Evolutionary conservation across 176 grass and related monocot species (phyloP), one percentile per base, ranked within the genome.

Genomic region (Areca catechu): DNA sequence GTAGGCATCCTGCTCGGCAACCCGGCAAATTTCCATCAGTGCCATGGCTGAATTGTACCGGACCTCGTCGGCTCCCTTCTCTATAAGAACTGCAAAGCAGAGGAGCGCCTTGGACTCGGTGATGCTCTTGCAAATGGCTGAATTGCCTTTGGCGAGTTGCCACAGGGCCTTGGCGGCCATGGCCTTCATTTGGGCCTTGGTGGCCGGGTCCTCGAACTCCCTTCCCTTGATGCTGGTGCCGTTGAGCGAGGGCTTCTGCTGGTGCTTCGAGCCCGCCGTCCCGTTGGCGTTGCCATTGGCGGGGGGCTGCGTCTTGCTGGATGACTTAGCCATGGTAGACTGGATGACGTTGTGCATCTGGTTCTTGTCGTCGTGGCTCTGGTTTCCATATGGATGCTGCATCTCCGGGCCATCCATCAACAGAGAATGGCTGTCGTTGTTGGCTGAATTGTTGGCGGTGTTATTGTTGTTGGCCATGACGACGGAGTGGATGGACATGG

Each of bases 71-170:
- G 75, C 69, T 0, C 85, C 78, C 59, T 92, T 98, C 55, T 98
- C 93, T n/a, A 98, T 71, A 49, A 98, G 76, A 27, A 92, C 84
- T 0, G 93, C 80, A 5, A 98, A 92, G 77, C 87, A 98, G 48
- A 98, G 93, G 3, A 98, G 81, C 0, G 93, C 93, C 69, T 80
- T 85, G n/a, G 87, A 98, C 73, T 98, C 87, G 0, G 93, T 98
- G 79, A 98, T 89, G 84, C 63, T 98, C 76, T 89, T 98, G 19
- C 87, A 98, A 72, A 92, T 85, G 24, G 77, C 80, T 15, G 79
- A 62, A 58, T 98, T 98, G 62, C 78, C 84, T 73, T 71, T 92
- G 51, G 88, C 81, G 21, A 98, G 84, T 22, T 77, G 81, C 88
- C 87, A 92, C 76, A 98, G 43, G 0, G 93, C 93, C 75, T 91